phyloP scores from a whole-genome alignment of 768 basidiomycete genomes.

The Sistotremastrum suecicum region DNA sequence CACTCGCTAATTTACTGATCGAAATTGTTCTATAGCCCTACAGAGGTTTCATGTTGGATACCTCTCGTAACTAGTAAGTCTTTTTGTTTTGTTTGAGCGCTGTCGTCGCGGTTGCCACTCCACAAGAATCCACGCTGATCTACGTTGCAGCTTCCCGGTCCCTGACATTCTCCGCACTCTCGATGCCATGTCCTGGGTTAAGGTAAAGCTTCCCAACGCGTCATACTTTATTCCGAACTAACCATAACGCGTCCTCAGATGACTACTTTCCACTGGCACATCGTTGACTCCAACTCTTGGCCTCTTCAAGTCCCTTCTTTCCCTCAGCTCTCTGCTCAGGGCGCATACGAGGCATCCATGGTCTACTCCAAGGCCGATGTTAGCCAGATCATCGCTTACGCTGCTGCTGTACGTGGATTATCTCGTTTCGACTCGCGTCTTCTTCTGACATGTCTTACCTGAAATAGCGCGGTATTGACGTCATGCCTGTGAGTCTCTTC shows the following conservation, averaged over 20 bases:
- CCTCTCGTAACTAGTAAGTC: conserved; percentile 58
- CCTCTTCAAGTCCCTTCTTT: conserved; percentile 52
- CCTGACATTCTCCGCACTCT: conserved; percentile 52
- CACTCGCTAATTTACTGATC: not conserved
- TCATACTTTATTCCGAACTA: not conserved
- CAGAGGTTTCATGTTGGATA: conserved; percentile 72
- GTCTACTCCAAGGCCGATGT: conserved; percentile 47
- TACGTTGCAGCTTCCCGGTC: conserved; percentile 37
- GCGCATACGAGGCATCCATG: conserved; percentile 40
- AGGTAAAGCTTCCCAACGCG: conserved; percentile 22
- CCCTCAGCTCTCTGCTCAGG: conserved; percentile 41
- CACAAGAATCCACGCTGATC: not conserved
- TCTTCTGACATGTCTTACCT: not conserved
- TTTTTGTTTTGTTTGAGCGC: not conserved
- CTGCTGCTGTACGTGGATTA: conserved; percentile 40
- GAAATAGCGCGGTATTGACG: conserved; percentile 56
- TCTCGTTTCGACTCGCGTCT: not conserved
- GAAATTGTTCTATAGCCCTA: conserved; percentile 33
- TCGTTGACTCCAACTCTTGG: conserved; percentile 72
- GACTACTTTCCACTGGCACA: conserved; percentile 76
- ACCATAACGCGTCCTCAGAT: conserved; percentile 24
- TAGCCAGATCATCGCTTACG: conserved; percentile 47
- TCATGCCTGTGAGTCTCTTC: conserved; percentile 32
- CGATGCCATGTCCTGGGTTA: conserved; percentile 66
- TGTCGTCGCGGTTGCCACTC: not conserved